Evolutionary conservation across 257 asterid genomes (phyloP).

Genomic region (Fraxinus cuspidata): DNA sequence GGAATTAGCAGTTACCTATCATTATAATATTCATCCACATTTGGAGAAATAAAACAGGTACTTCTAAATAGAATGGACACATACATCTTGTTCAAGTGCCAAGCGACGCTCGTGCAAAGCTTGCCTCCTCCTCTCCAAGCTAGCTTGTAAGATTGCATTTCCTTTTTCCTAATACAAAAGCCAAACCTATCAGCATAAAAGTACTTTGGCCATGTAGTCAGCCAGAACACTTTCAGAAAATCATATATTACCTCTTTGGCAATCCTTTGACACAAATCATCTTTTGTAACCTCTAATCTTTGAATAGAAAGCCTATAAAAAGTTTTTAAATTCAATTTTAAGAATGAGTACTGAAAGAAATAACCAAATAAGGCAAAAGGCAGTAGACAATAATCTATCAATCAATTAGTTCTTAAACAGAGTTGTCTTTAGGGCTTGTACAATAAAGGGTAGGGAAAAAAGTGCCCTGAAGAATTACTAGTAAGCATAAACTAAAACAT

Average conservation of each 20-base stretch:
- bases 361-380: conserved; percentile 1
- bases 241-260: conserved; percentile 73
- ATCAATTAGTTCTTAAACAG: not conserved
- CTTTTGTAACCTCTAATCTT: conserved; percentile 84
- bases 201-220: not conserved
- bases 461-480: not conserved
- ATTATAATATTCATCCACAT: not conserved
- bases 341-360: conserved; percentile 13
- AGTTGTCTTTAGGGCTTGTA: not conserved
- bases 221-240: conserved; percentile 12
- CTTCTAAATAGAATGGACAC: conserved; percentile 10
- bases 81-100: conserved; percentile 95
- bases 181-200: conserved; percentile 22
- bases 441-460: not conserved
- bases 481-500: not conserved
- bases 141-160: conserved; percentile 92
- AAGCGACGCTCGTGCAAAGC: conserved; percentile 90
- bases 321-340: conserved; percentile 14
- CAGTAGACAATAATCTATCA: not conserved
- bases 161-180: conserved; percentile 70
- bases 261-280: conserved; percentile 86
- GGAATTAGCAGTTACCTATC: not conserved
- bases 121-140: conserved; percentile 93
- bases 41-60: not conserved
- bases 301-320: conserved; percentile 81